phyloP scores from a whole-genome alignment of 805 yeast genomes.

The Schwanniomyces sp. region DNA sequence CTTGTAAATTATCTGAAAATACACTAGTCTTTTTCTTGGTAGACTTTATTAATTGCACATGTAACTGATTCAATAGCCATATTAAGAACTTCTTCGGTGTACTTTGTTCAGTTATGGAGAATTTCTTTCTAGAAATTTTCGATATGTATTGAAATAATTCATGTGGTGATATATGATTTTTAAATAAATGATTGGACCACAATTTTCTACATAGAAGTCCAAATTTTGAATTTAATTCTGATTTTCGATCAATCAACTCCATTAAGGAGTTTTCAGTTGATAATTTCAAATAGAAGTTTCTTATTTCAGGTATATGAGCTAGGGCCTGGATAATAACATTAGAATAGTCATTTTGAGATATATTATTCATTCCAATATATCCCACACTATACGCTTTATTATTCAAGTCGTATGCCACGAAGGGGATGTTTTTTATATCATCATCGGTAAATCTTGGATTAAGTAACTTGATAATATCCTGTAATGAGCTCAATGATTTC shows the following conservation, averaged over 20 bases:
- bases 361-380: conserved; percentile 61
- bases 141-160: conserved; percentile 56
- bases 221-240: conserved; percentile 40
- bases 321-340: conserved; percentile 58
- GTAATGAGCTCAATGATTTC: conserved; percentile 29
- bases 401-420: conserved; percentile 39
- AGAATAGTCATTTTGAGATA: conserved; percentile 50
- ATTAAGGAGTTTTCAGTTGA: conserved; percentile 24
- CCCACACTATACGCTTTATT: conserved; percentile 57
- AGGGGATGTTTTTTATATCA: conserved; percentile 30
- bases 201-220: conserved; percentile 52
- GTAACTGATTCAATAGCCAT: conserved; percentile 58
- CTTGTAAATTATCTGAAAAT: conserved; percentile 48
- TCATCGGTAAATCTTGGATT: conserved; percentile 48
- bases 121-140: conserved; percentile 41
- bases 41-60: conserved; percentile 17
- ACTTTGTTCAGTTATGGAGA: conserved; percentile 33
- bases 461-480: conserved; percentile 53
- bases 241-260: conserved; percentile 9
- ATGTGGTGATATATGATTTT: conserved; percentile 65
- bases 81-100: conserved; percentile 59
- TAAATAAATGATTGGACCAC: conserved; percentile 64
- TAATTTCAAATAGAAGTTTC: conserved; percentile 38
- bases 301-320: conserved; percentile 50
- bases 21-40: conserved; percentile 14